Evolutionary conservation across 2,329 filamentous ascomycete species (phyloP).

Genomic region (Pseudogymnoascus sp.): DNA sequence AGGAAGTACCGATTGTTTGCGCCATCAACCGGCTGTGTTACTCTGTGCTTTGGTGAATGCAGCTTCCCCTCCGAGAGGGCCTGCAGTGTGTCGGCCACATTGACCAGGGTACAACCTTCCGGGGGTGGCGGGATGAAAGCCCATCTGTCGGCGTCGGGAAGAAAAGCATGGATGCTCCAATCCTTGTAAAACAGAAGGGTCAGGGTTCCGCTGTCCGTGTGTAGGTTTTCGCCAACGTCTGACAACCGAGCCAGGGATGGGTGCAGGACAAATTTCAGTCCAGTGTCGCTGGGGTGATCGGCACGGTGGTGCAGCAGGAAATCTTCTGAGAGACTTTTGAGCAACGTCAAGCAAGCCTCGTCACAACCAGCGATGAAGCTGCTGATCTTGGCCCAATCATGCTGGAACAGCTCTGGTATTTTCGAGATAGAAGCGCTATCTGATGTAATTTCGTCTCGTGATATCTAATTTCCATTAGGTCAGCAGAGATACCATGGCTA

Average conservation of each 20-base stretch:
- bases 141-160: constrained; percentile 11
- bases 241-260: constrained; percentile 16
- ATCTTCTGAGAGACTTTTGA: constrained; percentile 14
- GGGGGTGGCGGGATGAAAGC: constrained; percentile 14
- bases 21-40: constrained; percentile 23
- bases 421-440: constrained; percentile 1
- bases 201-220: constrained; percentile 24
- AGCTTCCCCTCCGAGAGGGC: constrained; percentile 20
- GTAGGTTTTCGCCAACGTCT: constrained; percentile 16
- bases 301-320: constrained; percentile 18
- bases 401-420: constrained; percentile 13
- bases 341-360: constrained; percentile 13
- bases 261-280: constrained; percentile 20
- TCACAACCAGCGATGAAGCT: constrained; percentile 16
- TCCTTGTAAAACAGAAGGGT: constrained; percentile 23
- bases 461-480: constrained; percentile 13
- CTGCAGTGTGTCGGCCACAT: constrained; percentile 24
- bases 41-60: constrained; percentile 23
- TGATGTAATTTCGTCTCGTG: constrained; percentile 15
- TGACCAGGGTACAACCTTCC: constrained; percentile 22
- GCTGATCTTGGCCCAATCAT: constrained; percentile 15
- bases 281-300: constrained; percentile 20
- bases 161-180: constrained; percentile 16
- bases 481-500: constrained; percentile 2
- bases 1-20: constrained; percentile 22